Conservation (phyloP, 108 stramenopile species). For the Cyclotella baltica region DNA sequence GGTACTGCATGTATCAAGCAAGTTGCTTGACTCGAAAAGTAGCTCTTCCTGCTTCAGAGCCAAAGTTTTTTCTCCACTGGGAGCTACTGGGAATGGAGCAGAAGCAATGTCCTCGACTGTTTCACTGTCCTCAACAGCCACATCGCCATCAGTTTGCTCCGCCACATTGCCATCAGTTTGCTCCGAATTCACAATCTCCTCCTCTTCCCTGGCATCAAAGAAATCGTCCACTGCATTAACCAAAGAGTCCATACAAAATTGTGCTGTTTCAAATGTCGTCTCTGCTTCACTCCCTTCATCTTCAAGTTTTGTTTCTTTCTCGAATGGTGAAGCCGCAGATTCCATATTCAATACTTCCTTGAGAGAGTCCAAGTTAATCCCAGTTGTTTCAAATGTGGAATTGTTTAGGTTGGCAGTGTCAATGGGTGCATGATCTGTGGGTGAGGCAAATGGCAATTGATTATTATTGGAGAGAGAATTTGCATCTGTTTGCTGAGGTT, state of each 20-base stretch:
- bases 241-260: slow-evolving; percentile 15
- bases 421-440: not conserved
- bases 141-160: not conserved
- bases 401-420: not conserved
- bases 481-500: not conserved
- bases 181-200: not conserved
- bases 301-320: not conserved
- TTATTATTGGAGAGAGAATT: not conserved
- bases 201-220: slow-evolving; percentile 4
- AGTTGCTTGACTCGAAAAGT: not conserved
- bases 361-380: slow-evolving; percentile 15
- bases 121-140: too few species aligned
- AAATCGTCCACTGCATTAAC: slow-evolving; percentile 1
- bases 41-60: not conserved
- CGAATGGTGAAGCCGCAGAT: slow-evolving; percentile 12
- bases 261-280: slow-evolving; percentile 26
- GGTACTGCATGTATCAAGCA: not conserved
- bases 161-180: not conserved
- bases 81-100: too few species aligned
- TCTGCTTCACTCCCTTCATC: not conserved
- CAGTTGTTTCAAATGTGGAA: not conserved
- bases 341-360: slow-evolving; percentile 21
- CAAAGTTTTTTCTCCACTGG: too few species aligned
- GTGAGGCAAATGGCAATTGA: not conserved
- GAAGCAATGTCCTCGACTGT: too few species aligned